phyloP scores from a whole-genome alignment of 768 basidiomycete genomes.

The Sistotremastrum suecicum region DNA sequence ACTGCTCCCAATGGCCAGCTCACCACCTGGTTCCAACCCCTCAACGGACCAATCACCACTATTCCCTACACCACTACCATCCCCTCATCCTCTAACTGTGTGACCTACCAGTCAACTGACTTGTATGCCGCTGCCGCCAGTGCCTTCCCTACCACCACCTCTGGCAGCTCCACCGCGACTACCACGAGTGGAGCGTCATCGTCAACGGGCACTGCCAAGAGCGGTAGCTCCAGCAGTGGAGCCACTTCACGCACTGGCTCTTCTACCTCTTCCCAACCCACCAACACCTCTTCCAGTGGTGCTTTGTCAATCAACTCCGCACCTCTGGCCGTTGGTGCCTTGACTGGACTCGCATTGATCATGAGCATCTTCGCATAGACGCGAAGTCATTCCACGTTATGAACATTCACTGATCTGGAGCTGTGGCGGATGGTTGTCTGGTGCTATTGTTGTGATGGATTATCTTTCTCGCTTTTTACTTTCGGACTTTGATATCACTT shows the following conservation, averaged over 20 bases:
- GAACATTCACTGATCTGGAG: no score
- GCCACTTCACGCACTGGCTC: neutral
- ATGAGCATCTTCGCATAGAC: no score
- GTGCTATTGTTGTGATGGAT: no score
- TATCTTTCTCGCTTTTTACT: no score
- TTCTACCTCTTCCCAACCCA: neutral
- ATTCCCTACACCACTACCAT: conserved; percentile 3
- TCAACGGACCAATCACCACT: conserved; percentile 1
- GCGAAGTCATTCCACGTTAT: no score
- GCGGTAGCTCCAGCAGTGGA: neutral
- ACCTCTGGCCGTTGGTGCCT: no score
- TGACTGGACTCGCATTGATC: no score
- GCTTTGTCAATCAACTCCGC: neutral
- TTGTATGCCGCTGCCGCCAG: conserved; percentile 4
- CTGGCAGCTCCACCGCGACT: neutral
- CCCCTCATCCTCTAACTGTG: conserved; percentile 6
- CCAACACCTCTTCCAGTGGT: neutral
- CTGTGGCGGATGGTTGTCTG: no score
- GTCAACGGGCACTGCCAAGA: neutral
- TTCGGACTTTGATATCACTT: no score
- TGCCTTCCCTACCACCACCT: neutral
- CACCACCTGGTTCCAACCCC: conserved; percentile 10
- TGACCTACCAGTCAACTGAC: conserved; percentile 4
- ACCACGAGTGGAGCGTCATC: neutral
- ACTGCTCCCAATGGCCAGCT: conserved; percentile 14